Evolutionary conservation across 306 rosid species (phyloP), one percentile per base, ranked within the genome.

Genomic region (Prunus kanzakura): DNA sequence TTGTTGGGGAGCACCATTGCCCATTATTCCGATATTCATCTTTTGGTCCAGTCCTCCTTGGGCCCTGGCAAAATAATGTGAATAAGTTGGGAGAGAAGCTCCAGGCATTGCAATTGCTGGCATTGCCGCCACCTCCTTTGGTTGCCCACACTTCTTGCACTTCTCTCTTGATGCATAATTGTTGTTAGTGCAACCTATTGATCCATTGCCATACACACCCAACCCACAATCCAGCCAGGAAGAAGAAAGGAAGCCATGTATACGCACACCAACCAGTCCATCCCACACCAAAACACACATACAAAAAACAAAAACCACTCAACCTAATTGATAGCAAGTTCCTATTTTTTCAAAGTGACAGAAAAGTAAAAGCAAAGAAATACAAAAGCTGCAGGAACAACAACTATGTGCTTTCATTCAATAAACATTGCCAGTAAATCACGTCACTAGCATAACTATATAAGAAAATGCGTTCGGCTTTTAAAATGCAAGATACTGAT

Each of bases 121-220:
- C 96, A 94, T 90, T 83, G 96, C 93, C 51, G 97, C 96, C 78
- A 90, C 81, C 90, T 90, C 97, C 96, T 92, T 95, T 32, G 87
- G 93, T 84, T 95, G 92, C 72, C 99, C 97, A 47, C 97, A 95
- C 84, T 90, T 95, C 85, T 95, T 95, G 92, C 97, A 95, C 93
- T 87, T 92, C 80, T 92, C 97, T 95, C 97, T 87, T 89, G 99
- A 95, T 85, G 99, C 99, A 92, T 95, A 95, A 92, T 95, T 95
- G 97, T 92, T 95, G 97, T 95, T 95, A 90, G 99, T 95, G 99
- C 99, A 95, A 88, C 97, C 99, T 95, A 92, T 87, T 77, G 91
- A 79, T 90, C 91, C 93, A 94, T 83, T 82, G 90, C 91, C 87
- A 91, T 50, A 87, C 86, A 90, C 78, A 87, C 88, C 87, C 93